These are phyloP conservation scores for Fusarium verrucosum DNA, from an alignment of 2,329 filamentous ascomycete species.

Conservation along the genomic window DNA sequence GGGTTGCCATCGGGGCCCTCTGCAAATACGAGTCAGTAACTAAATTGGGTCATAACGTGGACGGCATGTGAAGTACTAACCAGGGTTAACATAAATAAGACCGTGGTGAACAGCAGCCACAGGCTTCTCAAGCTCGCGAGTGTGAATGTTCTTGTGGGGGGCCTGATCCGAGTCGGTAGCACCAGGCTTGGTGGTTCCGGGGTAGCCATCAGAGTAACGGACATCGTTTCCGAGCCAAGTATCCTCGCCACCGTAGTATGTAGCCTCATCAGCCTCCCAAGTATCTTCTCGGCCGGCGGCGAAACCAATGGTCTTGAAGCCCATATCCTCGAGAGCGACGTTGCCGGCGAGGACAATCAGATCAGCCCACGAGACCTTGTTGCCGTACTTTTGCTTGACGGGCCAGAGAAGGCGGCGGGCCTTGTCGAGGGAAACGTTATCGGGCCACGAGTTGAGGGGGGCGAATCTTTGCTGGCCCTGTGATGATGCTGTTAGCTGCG, in stretches of 20 bases:
- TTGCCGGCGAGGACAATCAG: conserved; percentile 77
- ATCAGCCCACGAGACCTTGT: conserved; percentile 84
- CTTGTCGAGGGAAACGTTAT: conserved; percentile 83
- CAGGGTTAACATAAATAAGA: conserved; percentile 25
- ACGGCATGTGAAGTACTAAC: not conserved
- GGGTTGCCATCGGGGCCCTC: conserved; percentile 79
- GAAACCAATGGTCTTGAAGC: conserved; percentile 77
- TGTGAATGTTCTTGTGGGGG: conserved; percentile 57
- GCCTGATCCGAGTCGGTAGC: conserved; percentile 24
- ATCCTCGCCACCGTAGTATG: conserved; percentile 80
- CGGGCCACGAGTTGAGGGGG: conserved; percentile 84
- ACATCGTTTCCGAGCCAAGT: conserved; percentile 80
- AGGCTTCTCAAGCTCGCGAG: conserved; percentile 73
- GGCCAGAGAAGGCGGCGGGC: conserved; percentile 80
- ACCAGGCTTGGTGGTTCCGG: conserved; percentile 48
- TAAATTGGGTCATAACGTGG: not conserved
- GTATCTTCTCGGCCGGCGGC: conserved; percentile 76
- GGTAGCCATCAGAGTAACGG: conserved; percentile 71
- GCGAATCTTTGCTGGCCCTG: conserved; percentile 80
- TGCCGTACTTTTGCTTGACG: conserved; percentile 86
- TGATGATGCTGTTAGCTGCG: not conserved
- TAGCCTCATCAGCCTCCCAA: conserved; percentile 79
- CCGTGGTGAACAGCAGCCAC: conserved; percentile 71
- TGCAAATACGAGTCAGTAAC: conserved; percentile 62
- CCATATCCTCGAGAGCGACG: conserved; percentile 81